These are phyloP conservation scores for Oxyria digyna DNA, from an alignment of 148 eudicot species.

Conservation along the genomic window DNA sequence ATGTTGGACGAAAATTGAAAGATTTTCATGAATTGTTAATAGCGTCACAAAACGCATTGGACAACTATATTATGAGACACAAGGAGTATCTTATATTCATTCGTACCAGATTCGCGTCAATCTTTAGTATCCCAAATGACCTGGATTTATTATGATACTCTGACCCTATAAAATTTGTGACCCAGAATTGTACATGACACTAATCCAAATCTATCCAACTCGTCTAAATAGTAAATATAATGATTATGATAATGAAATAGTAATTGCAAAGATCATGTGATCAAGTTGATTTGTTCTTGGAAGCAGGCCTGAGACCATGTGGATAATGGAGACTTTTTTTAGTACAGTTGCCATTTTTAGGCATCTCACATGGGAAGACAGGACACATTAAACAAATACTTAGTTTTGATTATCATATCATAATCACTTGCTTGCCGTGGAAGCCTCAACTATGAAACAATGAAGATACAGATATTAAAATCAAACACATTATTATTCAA, in stretches of 20 bases:
- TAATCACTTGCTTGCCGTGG: not conserved
- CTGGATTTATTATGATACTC: too few species aligned
- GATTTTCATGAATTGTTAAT: too few species aligned
- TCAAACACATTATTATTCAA: constrained; percentile 1
- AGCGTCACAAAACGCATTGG: too few species aligned
- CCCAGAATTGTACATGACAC: not conserved
- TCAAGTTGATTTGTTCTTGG: not conserved
- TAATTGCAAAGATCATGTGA: not conserved
- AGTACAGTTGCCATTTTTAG: not conserved
- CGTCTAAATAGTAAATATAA: not conserved
- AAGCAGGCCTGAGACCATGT: not conserved
- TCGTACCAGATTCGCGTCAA: too few species aligned
- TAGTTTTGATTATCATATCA: not conserved
- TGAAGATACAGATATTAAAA: not conserved
- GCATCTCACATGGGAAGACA: constrained; percentile 4
- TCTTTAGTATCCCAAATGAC: too few species aligned
- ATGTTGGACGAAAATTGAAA: too few species aligned
- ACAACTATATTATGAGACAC: too few species aligned
- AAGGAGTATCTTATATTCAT: too few species aligned
- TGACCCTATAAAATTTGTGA: not conserved
- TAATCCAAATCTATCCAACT: not conserved
- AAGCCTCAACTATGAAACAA: not conserved
- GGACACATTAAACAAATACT: not conserved
- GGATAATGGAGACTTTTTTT: not conserved
- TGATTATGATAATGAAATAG: not conserved